A percentile compares a stretch with the other conserved stretches of the same genome.
Evolutionary conservation across 176 grass and related monocot genomes (phyloP).

Genomic region (Zea luxurians): DNA sequence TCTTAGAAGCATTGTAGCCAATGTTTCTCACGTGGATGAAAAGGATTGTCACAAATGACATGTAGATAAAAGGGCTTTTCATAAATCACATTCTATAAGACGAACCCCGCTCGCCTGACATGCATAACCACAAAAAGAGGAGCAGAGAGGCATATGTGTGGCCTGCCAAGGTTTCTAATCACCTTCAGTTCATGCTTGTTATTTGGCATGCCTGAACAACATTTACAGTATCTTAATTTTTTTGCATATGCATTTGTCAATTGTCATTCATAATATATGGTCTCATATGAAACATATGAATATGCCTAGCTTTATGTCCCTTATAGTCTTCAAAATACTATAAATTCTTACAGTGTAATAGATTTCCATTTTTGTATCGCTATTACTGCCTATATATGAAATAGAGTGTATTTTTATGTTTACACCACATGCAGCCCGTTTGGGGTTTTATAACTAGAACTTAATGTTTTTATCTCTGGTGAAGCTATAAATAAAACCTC

Average conservation of each 20-base stretch:
- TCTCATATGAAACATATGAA: slow-evolving; percentile 12
- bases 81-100: no score
- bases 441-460: slow-evolving; percentile 4
- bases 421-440: background rate
- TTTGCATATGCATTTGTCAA: background rate
- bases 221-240: background rate
- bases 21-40: no score
- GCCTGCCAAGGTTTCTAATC: slow-evolving; percentile 49
- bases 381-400: slow-evolving; percentile 1
- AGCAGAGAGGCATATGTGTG: slow-evolving; percentile 46
- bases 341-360: background rate
- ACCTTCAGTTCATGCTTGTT: background rate
- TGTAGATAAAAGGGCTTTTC: no score
- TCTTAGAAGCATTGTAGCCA: slow-evolving; percentile 70
- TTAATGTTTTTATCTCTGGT: background rate
- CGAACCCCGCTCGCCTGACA: no score
- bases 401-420: background rate
- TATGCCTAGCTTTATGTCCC: slow-evolving; percentile 1
- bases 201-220: slow-evolving; percentile 17
- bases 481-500: background rate
- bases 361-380: background rate
- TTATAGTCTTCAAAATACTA: no score
- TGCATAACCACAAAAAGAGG: no score
- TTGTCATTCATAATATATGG: background rate
- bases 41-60: no score